Evolutionary conservation across 139 green algal species (phyloP).

Genomic region (Tetraselmis striata): DNA sequence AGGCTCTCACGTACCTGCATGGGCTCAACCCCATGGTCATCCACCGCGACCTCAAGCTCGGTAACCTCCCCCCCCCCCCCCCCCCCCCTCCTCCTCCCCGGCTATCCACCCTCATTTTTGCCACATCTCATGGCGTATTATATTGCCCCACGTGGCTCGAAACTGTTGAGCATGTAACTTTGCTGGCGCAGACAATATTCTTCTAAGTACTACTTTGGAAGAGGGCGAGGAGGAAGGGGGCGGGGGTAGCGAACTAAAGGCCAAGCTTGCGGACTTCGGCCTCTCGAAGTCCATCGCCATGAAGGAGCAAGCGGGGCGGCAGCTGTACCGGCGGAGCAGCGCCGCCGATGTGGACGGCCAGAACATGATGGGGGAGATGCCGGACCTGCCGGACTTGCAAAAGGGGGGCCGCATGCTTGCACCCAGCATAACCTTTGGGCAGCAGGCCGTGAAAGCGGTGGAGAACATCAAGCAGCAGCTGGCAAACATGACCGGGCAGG

Average conservation of each 20-base stretch:
- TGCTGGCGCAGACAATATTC: too few relatives aligned
- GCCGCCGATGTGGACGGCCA: not conserved
- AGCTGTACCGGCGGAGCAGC: not conserved
- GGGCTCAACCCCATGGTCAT: conserved; percentile 17
- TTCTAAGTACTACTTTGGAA: too few relatives aligned
- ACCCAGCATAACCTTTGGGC: not conserved
- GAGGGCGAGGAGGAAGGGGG: not conserved
- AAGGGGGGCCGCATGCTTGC: not conserved
- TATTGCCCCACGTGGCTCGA: too few relatives aligned
- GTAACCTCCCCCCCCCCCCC: not conserved
- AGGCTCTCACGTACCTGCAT: conserved; percentile 26
- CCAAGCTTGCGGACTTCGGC: conserved; percentile 8
- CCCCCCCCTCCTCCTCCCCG: too few relatives aligned
- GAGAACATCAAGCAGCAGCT: not conserved
- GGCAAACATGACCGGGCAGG: conserved; percentile 6
- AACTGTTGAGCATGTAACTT: too few relatives aligned
- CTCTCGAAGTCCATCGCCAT: not conserved
- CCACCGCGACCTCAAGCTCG: conserved; percentile 10
- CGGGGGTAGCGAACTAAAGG: not conserved
- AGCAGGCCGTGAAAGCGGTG: not conserved
- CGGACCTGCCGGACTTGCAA: not conserved
- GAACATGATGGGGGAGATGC: too few relatives aligned
- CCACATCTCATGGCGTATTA: too few relatives aligned
- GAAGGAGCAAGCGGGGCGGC: not conserved
- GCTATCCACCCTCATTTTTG: too few relatives aligned